Conservation (phyloP, 441 rosid genomes). For the Eutrema salsugineum region DNA sequence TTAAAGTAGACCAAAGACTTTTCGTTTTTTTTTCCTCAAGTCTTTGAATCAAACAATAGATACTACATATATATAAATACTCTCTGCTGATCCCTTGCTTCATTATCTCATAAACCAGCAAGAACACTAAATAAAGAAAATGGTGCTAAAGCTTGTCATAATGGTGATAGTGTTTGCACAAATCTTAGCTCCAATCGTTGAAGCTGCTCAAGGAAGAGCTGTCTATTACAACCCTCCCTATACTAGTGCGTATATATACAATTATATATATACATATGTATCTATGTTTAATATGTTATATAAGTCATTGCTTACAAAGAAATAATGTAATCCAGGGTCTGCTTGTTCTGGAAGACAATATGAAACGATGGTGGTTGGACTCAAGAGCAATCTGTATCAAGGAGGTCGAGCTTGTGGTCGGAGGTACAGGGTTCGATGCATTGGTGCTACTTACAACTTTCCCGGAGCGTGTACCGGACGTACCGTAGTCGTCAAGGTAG, state of each 20-base stretch:
- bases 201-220: constrained; percentile 35
- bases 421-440: constrained; percentile 36
- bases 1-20: constrained; percentile 24
- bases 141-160: neutral
- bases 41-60: constrained; percentile 1
- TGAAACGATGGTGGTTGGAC: constrained; percentile 32
- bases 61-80: neutral
- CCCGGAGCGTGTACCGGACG: constrained; percentile 33
- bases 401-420: constrained; percentile 34
- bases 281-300: neutral
- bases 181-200: constrained; percentile 22
- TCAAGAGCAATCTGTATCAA: constrained; percentile 18
- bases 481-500: constrained; percentile 35
- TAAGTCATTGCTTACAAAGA: neutral
- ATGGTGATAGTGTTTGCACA: constrained; percentile 12
- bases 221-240: constrained; percentile 38
- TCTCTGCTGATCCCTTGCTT: neutral
- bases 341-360: constrained; percentile 28
- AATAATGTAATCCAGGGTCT: constrained; percentile 23
- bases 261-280: neutral
- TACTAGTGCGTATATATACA: constrained; percentile 24
- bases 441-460: constrained; percentile 20
- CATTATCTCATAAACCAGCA: constrained; percentile 5
- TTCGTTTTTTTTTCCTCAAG: neutral
- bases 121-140: neutral